Base-by-base conservation (phyloP, 2,329 filamentous ascomycete genomes). In the Aureobasidium melanogenum region DNA sequence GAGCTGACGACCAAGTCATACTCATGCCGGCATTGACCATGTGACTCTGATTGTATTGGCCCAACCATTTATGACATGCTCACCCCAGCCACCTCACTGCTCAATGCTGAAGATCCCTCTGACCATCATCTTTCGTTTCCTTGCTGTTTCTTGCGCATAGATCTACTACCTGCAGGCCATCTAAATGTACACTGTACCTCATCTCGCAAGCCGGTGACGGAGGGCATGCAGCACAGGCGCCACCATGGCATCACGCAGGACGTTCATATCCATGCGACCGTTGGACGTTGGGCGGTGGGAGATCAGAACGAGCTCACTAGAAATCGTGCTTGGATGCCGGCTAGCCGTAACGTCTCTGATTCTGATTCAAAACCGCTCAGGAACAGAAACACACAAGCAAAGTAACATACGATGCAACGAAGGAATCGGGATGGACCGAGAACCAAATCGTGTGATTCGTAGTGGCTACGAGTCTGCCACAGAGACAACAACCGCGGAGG, bases 151-250 rank as follows among this genome's bases (percentile, higher is more conserved):
- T 57, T 38, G 41, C 54, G 7, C 41, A 57, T 22, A 46, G n/a
- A 57, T 57, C 39, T 57, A 26, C 39, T 57, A 26, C 41, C 19
- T 57, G 54, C 54, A 57, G 36, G 41, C 47, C 54, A 57, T 57
- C 30, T 46, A 46, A 57, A 57, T 15, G 54, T 47, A 56, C 24
- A 43, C 15, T 34, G 52, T 56, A 56, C 52, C 38, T 56, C 52
- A 56, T 56, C 52, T 56, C 52, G 28, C 52, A 19, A 56, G 52
- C 52, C 38, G 52, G 39, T 56, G 52, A 28, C 52, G 52, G 52
- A 44, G 19, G 52, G 44, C 34, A 44, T n/a, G 52, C 52, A 34
- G 28, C 52, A 34, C n/a, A 44, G 19, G 54, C 43, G 44, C 19
- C 30, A 17, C 28, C 39, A 56, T 41, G 32, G 30, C 54, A 58